phyloP scores from a whole-genome alignment of 2,329 filamentous ascomycete species.

The Trichophyton equinum region DNA sequence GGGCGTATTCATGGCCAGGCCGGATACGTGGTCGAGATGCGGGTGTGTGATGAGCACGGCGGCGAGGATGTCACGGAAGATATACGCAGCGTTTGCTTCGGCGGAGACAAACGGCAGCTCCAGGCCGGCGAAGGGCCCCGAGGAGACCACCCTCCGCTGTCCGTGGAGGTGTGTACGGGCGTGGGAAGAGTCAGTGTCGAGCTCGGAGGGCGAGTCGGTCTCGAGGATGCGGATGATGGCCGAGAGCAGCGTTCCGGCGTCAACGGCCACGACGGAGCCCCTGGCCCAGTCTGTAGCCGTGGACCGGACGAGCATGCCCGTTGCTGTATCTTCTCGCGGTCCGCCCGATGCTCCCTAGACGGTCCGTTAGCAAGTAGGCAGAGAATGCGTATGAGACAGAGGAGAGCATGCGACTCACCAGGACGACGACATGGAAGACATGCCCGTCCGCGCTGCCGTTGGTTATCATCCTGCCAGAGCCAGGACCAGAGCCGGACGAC shows the following conservation, averaged over 20 bases:
- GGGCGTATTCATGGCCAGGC: conserved; percentile 86
- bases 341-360: conserved; percentile 75
- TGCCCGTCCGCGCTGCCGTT: neutral
- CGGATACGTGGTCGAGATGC: conserved; percentile 89
- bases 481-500: neutral
- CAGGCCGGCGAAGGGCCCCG: conserved; percentile 70
- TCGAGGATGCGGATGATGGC: conserved; percentile 72
- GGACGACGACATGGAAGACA: conserved; percentile 1
- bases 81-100: conserved; percentile 65
- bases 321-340: conserved; percentile 78
- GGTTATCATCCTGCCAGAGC: neutral
- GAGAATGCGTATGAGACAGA: no score
- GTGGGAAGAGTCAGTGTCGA: no score
- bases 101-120: conserved; percentile 54
- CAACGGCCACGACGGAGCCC: conserved; percentile 78
- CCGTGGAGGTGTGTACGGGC: conserved; percentile 12
- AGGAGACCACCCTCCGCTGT: conserved; percentile 21
- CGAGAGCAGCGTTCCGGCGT: conserved; percentile 80
- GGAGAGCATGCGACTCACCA: neutral
- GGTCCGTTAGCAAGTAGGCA: conserved; percentile 19
- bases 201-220: conserved; percentile 13
- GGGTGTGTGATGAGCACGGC: conserved; percentile 90
- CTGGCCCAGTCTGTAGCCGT: conserved; percentile 65
- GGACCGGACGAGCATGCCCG: conserved; percentile 78
- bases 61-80: conserved; percentile 68